Evolutionary conservation across 352 stramenopile species (phyloP).

Genomic region (Phytophthora multivora): DNA sequence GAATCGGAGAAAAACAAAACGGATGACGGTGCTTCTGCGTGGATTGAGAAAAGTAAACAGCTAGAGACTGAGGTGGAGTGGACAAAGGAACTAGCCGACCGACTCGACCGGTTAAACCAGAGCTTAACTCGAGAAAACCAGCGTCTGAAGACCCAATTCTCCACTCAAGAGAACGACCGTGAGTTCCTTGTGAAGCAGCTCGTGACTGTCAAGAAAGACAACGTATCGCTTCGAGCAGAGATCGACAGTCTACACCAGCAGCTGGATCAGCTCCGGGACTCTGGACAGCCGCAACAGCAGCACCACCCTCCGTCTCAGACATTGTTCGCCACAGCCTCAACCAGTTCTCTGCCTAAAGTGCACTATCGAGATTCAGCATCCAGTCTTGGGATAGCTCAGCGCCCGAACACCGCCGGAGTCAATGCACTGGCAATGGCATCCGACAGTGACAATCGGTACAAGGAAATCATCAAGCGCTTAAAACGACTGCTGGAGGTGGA

Average conservation of each 20-base stretch:
- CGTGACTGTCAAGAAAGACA: slow-evolving; percentile 92
- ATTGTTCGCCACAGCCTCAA: slow-evolving; percentile 36
- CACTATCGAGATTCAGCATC: slow-evolving; percentile 26
- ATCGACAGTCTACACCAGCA: slow-evolving; percentile 59
- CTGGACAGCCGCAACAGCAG: slow-evolving; percentile 35
- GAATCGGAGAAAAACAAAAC: slow-evolving; percentile 93
- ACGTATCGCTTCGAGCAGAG: slow-evolving; percentile 74
- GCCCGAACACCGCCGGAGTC: slow-evolving; percentile 30
- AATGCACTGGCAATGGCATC: slow-evolving; percentile 11
- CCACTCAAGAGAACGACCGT: slow-evolving; percentile 93
- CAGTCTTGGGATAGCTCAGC: slow-evolving; percentile 20
- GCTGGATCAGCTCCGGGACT: slow-evolving; percentile 53
- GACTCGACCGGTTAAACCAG: slow-evolving; percentile 91
- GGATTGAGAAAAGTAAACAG: slow-evolving; percentile 92
- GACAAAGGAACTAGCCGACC: slow-evolving; percentile 90
- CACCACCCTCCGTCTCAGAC: slow-evolving; percentile 28
- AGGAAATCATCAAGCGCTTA: slow-evolving; percentile 92
- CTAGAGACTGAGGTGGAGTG: slow-evolving; percentile 90
- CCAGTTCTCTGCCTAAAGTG: slow-evolving; percentile 47
- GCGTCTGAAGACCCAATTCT: slow-evolving; percentile 90
- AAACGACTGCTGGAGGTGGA: slow-evolving; percentile 91
- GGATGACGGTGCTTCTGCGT: slow-evolving; percentile 87
- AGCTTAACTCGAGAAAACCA: slow-evolving; percentile 89
- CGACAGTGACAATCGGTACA: slow-evolving; percentile 85
- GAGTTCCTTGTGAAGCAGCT: slow-evolving; percentile 94